Conservation (phyloP, 176 grass and related monocot species). For the Eragrostis curvula region DNA sequence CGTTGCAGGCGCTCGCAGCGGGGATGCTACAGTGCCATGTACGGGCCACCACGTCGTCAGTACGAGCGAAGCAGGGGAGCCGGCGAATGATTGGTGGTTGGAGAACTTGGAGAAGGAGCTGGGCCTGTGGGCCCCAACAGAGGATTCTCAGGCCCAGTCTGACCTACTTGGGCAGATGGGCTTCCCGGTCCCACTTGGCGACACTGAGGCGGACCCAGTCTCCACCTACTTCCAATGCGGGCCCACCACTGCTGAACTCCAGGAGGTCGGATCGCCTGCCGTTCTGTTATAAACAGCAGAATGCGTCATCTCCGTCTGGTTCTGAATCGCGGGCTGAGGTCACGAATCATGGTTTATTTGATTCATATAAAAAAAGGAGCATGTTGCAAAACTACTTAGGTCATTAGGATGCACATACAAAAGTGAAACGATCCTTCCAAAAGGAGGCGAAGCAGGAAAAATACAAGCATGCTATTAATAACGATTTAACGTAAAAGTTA, state of each 20-base stretch:
- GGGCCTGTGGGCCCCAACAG: constrained; percentile 50
- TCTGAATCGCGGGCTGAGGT: neutral
- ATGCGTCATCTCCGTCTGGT: neutral
- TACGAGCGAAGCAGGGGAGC: constrained; percentile 11
- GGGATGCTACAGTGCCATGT: constrained; percentile 35
- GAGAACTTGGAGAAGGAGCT: constrained; percentile 77
- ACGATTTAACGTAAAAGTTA: constrained; percentile 21
- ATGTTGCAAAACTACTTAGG: neutral
- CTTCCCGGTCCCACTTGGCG: neutral
- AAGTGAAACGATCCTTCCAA: constrained; percentile 3
- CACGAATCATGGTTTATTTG: constrained; percentile 1
- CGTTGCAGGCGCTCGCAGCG: neutral
- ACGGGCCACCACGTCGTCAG: neutral
- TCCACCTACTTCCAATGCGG: constrained; percentile 33
- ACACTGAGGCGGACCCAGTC: neutral
- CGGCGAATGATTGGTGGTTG: constrained; percentile 59
- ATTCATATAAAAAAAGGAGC: neutral
- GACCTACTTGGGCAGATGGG: constrained; percentile 10
- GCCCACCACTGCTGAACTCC: neutral
- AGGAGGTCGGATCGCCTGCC: neutral
- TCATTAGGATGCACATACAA: constrained; percentile 23
- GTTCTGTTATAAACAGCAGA: neutral
- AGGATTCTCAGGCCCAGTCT: constrained; percentile 31
- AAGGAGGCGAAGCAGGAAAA: neutral
- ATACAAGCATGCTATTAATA: neutral